Percentiles rank a stretch among this genome's conserved stretches.
Evolutionary conservation across 176 grass and related monocot genomes (phyloP).

Genomic region (Avena eriantha): DNA sequence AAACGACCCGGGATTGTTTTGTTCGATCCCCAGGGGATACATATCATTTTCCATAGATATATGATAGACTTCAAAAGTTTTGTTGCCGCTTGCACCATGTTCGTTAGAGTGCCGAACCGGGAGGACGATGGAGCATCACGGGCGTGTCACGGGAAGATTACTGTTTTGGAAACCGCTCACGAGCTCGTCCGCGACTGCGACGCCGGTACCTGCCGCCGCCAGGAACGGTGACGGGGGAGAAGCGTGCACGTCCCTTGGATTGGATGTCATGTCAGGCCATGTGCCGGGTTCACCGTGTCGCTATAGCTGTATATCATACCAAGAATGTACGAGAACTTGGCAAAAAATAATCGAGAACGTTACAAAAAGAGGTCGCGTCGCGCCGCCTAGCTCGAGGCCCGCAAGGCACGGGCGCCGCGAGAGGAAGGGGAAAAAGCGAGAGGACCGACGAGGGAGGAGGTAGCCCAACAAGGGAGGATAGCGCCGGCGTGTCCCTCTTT

Average conservation of each 20-base stretch:
- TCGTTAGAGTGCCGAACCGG: not conserved
- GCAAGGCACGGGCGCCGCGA: not conserved
- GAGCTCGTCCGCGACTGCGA: not conserved
- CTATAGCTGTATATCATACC: not conserved
- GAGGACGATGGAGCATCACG: not conserved
- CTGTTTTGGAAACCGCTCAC: not conserved
- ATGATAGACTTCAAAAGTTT: not conserved
- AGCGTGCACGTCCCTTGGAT: not conserved
- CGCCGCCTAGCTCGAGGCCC: not conserved
- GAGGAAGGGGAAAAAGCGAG: not conserved
- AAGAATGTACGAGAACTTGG: not conserved
- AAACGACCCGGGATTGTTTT: too few species aligned
- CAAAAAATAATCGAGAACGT: not conserved
- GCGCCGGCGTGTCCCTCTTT: not conserved
- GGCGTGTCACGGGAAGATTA: not conserved
- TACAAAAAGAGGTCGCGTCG: not conserved
- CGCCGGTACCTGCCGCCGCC: not conserved
- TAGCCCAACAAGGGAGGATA: not conserved
- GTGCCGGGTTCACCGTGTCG: not conserved
- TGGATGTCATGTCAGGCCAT: not conserved
- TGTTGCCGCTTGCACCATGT: not conserved
- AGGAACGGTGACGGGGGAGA: not conserved
- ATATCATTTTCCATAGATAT: too few species aligned
- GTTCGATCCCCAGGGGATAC: too few species aligned
- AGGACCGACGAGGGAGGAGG: not conserved